Base-by-base conservation (phyloP, 2,329 filamentous ascomycete genomes). In the Hirsutella minnesotensis region DNA sequence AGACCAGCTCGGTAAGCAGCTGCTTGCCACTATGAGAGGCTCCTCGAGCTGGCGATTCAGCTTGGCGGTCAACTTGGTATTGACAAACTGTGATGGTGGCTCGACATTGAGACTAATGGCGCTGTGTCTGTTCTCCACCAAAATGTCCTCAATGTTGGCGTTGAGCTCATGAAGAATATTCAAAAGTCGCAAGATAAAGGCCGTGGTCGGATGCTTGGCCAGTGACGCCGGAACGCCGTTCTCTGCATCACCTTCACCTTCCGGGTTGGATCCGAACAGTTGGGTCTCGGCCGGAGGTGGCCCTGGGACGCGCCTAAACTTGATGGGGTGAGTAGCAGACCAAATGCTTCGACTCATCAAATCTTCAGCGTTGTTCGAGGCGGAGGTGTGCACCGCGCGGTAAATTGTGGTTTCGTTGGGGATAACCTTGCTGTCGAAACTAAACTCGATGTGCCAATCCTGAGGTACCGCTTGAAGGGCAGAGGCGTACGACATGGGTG, bases 371-470 rank as follows among this genome's bases (percentile, higher is more conserved):
- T 57, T 65, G 20, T 7, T 37, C 39, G 63, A 51, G 1, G 64
- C 57, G 7, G 66, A 65, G 56, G 79, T 84, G 56, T 95, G 86
- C 9, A 96, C 86, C 27, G 92, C 92, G 39, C 90, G 83, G 56
- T 96, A 98, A 44, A 98, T 90, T 0, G 92, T 98, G 1, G 86
- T 95, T 53, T 96, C 89, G 51, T 89, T 92, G 0, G 85, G 73
- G 45, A 98, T 83, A 2, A 84, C 75, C 59, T 88, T 87, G 42
- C 76, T 83, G 49, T 94, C 83, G 40, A 96, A 75, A 51, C 79
- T 89, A 63, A 98, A 98, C 56, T 96, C 86, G 47, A 98, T 88
- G 55, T 98, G 90, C 92, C 92, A 98, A 56, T 96, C 89, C 56
- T 94, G 84, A 1, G 89, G 86, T 0, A 78, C 70, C 13, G 85